These are phyloP conservation scores for Fistulinella prunicolor DNA, from an alignment of 768 basidiomycete species.

Conservation along the genomic window DNA sequence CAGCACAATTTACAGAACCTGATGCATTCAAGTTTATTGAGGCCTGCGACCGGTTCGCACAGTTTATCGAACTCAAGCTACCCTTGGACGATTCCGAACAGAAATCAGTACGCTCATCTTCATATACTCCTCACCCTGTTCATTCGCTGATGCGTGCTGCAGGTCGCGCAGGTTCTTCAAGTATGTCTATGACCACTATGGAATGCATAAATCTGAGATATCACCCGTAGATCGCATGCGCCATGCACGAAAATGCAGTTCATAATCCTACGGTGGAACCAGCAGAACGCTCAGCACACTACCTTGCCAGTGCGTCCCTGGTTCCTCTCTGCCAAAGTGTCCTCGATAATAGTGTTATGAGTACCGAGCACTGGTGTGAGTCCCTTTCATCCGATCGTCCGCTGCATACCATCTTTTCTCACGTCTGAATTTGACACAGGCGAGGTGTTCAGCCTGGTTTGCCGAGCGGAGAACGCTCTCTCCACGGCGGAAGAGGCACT, in stretches of 20 bases:
- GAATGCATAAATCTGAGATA: neutral
- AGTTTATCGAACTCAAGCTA: slow-evolving; percentile 8
- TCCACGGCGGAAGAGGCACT: slow-evolving; percentile 1
- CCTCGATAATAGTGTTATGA: neutral
- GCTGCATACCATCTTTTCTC: neutral
- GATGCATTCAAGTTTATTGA: slow-evolving; percentile 7
- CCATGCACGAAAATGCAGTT: slow-evolving; percentile 25
- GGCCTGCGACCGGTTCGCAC: slow-evolving; percentile 9
- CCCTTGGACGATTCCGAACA: slow-evolving; percentile 8
- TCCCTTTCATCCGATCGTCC: neutral
- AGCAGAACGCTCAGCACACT: slow-evolving; percentile 4
- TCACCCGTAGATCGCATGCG: slow-evolving; percentile 16
- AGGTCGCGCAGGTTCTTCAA: slow-evolving; percentile 21
- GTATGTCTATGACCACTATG: slow-evolving; percentile 3
- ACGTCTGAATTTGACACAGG: slow-evolving; percentile 6
- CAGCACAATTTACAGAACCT: slow-evolving; percentile 13
- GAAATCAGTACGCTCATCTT: slow-evolving; percentile 6
- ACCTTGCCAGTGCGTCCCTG: slow-evolving; percentile 8
- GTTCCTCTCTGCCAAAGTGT: slow-evolving; percentile 3
- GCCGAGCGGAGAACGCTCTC: slow-evolving; percentile 1
- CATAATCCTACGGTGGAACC: slow-evolving; percentile 9
- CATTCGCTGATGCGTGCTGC: slow-evolving; percentile 1
- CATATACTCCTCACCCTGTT: neutral
- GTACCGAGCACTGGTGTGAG: slow-evolving; percentile 12
- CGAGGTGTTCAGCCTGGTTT: neutral